Conservation (phyloP, 148 eudicot genomes). For the Rheum nobile region DNA sequence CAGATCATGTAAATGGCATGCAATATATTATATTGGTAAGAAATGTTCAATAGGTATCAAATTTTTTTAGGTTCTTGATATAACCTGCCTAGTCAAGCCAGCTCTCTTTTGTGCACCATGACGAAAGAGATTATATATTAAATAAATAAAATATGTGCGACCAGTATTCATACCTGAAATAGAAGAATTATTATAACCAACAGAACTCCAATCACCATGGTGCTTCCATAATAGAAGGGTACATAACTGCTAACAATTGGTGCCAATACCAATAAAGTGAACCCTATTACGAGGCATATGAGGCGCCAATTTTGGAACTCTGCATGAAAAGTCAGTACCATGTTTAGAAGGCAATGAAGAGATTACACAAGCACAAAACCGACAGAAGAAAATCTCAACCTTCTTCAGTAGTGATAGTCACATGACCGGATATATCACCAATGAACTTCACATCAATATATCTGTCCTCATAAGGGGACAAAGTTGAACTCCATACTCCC, state of each 20-base stretch:
- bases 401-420: constrained; percentile 51
- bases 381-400: constrained; percentile 27
- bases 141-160: background rate
- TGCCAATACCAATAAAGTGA: constrained; percentile 53
- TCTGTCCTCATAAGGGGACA: constrained; percentile 76
- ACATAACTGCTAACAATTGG: constrained; percentile 89
- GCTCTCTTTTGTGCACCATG: background rate
- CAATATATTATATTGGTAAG: background rate
- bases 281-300: constrained; percentile 51
- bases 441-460: constrained; percentile 71
- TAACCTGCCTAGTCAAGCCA: background rate
- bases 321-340: constrained; percentile 19
- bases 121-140: background rate
- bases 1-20: background rate
- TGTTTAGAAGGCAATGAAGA: background rate
- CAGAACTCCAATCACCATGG: constrained; percentile 80
- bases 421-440: constrained; percentile 66
- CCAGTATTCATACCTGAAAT: constrained; percentile 56
- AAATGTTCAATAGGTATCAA: background rate
- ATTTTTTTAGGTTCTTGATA: background rate
- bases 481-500: constrained; percentile 56
- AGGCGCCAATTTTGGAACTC: constrained; percentile 85
- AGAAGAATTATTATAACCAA: constrained; percentile 81
- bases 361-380: background rate
- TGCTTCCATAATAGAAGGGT: constrained; percentile 91